Percentiles rank a stretch among this genome's conserved stretches.
Conservation (phyloP, 73 alveolate genomes). For the Blepharisma stoltei region DNA sequence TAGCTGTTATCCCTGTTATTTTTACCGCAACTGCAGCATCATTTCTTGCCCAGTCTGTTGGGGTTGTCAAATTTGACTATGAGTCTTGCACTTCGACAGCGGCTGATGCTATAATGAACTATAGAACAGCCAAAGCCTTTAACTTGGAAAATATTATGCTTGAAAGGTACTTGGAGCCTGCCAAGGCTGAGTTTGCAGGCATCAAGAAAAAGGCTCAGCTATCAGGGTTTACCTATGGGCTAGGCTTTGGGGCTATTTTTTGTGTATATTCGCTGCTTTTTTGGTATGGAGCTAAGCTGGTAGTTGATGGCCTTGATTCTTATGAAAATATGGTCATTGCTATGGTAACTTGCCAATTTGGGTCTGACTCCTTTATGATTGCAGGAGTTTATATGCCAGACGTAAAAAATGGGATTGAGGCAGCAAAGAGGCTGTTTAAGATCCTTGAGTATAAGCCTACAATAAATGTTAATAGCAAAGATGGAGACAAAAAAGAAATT, state of each 20-base stretch:
- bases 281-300: constrained; percentile 58
- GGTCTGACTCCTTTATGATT: neutral
- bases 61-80: neutral
- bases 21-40: constrained; percentile 36
- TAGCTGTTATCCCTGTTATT: constrained; percentile 22
- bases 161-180: constrained; percentile 29
- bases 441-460: constrained; percentile 38
- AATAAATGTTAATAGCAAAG: neutral
- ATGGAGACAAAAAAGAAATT: constrained; percentile 33
- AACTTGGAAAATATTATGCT: constrained; percentile 44
- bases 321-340: constrained; percentile 30
- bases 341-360: constrained; percentile 4
- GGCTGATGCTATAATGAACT: constrained; percentile 57
- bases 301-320: constrained; percentile 22
- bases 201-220: constrained; percentile 3
- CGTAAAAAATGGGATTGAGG: constrained; percentile 42
- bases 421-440: constrained; percentile 46
- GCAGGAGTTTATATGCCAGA: constrained; percentile 28
- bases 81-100: constrained; percentile 47
- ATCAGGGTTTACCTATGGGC: constrained; percentile 38
- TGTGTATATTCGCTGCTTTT: constrained; percentile 50
- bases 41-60: constrained; percentile 29
- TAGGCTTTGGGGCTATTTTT: constrained; percentile 41
- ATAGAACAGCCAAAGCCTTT: constrained; percentile 53
- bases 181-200: neutral